phyloP scores from a whole-genome alignment of 1,284 basidiomycete species.

The Cutaneotrichosporon cyanovorans region DNA sequence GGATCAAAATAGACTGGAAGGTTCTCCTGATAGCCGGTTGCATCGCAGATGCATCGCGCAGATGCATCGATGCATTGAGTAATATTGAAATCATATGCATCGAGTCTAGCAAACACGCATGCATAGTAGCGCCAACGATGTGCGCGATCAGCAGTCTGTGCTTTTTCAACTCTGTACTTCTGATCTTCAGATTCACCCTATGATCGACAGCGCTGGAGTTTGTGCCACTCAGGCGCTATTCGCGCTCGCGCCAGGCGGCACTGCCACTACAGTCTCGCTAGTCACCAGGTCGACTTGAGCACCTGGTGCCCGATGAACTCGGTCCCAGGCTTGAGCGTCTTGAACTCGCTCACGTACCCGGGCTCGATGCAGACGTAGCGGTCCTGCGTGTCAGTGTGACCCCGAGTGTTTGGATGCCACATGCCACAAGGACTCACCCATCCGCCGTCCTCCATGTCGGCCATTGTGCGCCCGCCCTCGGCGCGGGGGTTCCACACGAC shows the following conservation, averaged over 20 bases:
- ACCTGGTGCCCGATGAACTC: constrained; percentile 69
- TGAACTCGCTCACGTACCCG: constrained; percentile 56
- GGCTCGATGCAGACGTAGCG: constrained; percentile 78
- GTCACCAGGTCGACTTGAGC: constrained; percentile 46
- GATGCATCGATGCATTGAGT: background rate
- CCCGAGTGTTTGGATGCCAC: no score
- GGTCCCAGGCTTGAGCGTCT: constrained; percentile 53
- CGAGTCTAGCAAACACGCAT: no score
- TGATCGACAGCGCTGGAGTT: no score
- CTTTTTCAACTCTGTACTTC: no score
- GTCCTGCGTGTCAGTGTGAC: constrained; percentile 53
- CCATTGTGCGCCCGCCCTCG: constrained; percentile 61
- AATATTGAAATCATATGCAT: no score
- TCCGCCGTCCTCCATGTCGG: constrained; percentile 75
- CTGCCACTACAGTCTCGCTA: background rate
- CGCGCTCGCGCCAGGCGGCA: no score
- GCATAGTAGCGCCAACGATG: no score
- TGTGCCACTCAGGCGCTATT: no score
- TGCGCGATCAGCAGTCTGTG: no score
- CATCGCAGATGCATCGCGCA: background rate
- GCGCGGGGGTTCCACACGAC: constrained; percentile 74
- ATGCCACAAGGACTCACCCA: constrained; percentile 54
- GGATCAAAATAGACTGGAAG: background rate
- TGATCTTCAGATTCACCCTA: no score
- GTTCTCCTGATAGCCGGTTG: constrained; percentile 1